Percentiles rank a stretch among this genome's conserved stretches.
These are phyloP conservation scores for Alternaria sp. DNA, from an alignment of 2,329 filamentous ascomycete genomes.

Conservation along the genomic window DNA sequence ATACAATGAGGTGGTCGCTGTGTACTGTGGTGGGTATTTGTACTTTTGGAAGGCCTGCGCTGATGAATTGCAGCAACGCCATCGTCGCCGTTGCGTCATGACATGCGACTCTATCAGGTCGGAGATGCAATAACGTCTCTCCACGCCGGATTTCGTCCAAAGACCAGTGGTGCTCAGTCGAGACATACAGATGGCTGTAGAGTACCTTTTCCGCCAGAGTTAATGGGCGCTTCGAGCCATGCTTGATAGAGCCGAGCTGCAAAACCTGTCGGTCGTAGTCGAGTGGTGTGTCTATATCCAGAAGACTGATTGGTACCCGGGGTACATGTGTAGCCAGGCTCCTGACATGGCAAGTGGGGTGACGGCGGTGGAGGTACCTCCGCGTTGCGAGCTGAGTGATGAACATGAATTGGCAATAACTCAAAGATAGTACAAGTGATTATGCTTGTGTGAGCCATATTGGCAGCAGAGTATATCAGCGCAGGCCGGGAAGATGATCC, in stretches of 20 bases:
- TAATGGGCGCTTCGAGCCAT: conserved; percentile 27
- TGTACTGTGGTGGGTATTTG: conserved; percentile 53
- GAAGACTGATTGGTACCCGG: conserved; percentile 22
- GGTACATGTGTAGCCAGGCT: conserved; percentile 15
- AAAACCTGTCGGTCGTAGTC: conserved; percentile 20
- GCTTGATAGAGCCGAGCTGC: conserved; percentile 19
- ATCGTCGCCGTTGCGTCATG: conserved; percentile 57
- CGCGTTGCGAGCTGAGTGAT: background rate
- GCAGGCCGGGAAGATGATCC: background rate
- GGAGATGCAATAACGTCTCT: conserved; percentile 29
- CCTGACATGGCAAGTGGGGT: background rate
- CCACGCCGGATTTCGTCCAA: conserved; percentile 48
- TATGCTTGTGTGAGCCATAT: background rate
- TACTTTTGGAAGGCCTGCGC: conserved; percentile 51
- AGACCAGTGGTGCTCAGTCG: conserved; percentile 25
- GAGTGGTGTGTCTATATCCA: conserved; percentile 16
- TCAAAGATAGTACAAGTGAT: background rate
- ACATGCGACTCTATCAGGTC: conserved; percentile 54
- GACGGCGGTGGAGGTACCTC: background rate
- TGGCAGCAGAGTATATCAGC: background rate
- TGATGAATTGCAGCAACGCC: conserved; percentile 56
- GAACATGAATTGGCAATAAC: background rate
- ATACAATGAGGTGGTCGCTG: conserved; percentile 53
- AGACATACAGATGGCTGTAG: conserved; percentile 20
- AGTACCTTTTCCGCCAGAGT: background rate